Percentiles rank a stretch among this genome's conserved stretches.
These are phyloP conservation scores for Rosa lucieae DNA, from an alignment of 306 rosid species.

Conservation along the genomic window DNA sequence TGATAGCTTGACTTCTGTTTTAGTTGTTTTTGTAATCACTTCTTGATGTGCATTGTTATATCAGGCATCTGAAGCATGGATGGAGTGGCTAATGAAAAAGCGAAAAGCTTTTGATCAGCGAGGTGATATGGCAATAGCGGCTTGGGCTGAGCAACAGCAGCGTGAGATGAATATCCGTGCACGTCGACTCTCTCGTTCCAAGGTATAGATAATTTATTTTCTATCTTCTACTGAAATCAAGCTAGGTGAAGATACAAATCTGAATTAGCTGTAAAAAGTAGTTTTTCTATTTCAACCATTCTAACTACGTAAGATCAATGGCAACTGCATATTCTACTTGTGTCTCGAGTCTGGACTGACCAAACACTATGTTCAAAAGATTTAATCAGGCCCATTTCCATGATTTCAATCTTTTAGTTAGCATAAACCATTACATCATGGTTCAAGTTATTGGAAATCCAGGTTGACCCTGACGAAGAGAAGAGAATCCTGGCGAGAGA, in stretches of 20 bases:
- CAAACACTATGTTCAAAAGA: neutral
- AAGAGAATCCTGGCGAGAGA: slow-evolving; percentile 81
- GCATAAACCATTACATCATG: neutral
- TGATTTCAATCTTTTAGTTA: neutral
- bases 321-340: neutral
- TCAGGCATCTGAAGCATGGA: slow-evolving; percentile 98
- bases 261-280: neutral
- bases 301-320: neutral
- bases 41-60: slow-evolving; percentile 28
- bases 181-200: slow-evolving; percentile 87
- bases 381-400: neutral
- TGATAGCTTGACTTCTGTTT: neutral
- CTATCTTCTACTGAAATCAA: neutral
- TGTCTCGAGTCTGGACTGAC: neutral
- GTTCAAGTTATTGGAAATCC: slow-evolving; percentile 26
- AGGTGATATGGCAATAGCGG: slow-evolving; percentile 94
- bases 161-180: slow-evolving; percentile 75
- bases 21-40: slow-evolving; percentile 16
- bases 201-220: slow-evolving; percentile 46
- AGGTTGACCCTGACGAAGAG: slow-evolving; percentile 89
- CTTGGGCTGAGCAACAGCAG: slow-evolving; percentile 99
- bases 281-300: neutral
- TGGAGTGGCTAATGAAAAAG: slow-evolving; percentile 94
- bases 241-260: neutral
- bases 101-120: slow-evolving; percentile 93